These are phyloP conservation scores for Bacidia rubella DNA, from an alignment of 495 filamentous ascomycete genomes.

Conservation along the genomic window DNA sequence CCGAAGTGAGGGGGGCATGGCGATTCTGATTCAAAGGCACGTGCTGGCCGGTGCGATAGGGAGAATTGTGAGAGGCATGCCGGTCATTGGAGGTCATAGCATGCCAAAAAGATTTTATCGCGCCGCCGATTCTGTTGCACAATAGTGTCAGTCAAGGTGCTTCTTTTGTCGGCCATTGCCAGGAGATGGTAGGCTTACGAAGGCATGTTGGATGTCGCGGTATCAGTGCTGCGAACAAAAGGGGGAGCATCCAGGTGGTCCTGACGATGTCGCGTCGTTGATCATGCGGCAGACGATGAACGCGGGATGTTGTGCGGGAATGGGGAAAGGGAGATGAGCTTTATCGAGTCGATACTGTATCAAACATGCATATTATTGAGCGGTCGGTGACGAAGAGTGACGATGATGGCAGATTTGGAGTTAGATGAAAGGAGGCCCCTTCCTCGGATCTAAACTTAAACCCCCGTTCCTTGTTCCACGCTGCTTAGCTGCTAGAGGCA, in stretches of 20 bases:
- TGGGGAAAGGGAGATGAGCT: too few relatives aligned
- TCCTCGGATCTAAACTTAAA: not conserved
- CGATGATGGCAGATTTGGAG: not conserved
- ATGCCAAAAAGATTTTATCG: constrained; percentile 84
- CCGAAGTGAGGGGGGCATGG: constrained; percentile 59
- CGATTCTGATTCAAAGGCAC: constrained; percentile 62
- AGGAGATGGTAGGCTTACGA: too few relatives aligned
- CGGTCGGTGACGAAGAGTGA: not conserved
- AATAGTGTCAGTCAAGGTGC: constrained; percentile 2
- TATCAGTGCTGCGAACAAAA: not conserved
- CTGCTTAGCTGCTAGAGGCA: not conserved
- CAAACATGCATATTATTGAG: too few relatives aligned
- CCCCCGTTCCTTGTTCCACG: not conserved
- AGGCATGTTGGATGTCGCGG: constrained; percentile 10
- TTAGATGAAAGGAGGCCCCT: not conserved
- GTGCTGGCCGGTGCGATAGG: constrained; percentile 70
- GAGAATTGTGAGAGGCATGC: constrained; percentile 75
- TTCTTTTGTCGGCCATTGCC: too few relatives aligned
- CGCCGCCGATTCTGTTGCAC: constrained; percentile 39
- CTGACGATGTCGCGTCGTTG: not conserved
- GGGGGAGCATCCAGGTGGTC: not conserved
- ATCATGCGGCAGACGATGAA: not conserved
- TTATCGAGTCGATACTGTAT: too few relatives aligned
- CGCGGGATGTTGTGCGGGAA: too few relatives aligned
- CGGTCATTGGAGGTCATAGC: constrained; percentile 72